Evolutionary conservation across 805 yeast species (phyloP).

Genomic region (Starmerella gropengiesseri): DNA sequence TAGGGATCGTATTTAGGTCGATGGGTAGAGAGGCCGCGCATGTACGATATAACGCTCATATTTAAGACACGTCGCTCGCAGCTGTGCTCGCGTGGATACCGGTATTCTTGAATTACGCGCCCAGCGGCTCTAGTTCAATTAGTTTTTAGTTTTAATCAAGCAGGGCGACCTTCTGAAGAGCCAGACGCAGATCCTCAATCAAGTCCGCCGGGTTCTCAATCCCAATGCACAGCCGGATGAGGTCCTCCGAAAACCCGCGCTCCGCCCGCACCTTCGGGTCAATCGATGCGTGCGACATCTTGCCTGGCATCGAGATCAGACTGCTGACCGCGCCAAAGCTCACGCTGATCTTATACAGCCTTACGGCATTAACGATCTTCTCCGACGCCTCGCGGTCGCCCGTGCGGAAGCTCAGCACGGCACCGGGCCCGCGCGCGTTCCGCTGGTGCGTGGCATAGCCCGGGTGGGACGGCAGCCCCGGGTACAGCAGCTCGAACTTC

Average conservation of each 20-base stretch:
- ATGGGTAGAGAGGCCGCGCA: too few relatives aligned
- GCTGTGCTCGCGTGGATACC: too few relatives aligned
- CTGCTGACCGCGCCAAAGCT: slow-evolving; percentile 93
- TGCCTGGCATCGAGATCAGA: slow-evolving; percentile 84
- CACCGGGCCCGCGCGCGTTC: slow-evolving; percentile 77
- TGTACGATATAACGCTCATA: too few relatives aligned
- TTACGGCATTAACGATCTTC: slow-evolving; percentile 61
- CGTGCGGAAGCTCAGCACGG: slow-evolving; percentile 80
- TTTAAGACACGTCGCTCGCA: too few relatives aligned
- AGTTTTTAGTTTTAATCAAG: slow-evolving; percentile 4
- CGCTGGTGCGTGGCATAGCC: slow-evolving; percentile 68
- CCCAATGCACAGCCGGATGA: slow-evolving; percentile 82
- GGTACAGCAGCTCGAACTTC: slow-evolving; percentile 62
- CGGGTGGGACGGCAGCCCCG: slow-evolving; percentile 74
- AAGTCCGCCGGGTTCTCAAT: slow-evolving; percentile 75
- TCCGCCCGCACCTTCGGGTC: slow-evolving; percentile 78
- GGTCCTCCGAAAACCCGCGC: slow-evolving; percentile 85
- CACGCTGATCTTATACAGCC: slow-evolving; percentile 78
- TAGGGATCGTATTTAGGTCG: too few relatives aligned
- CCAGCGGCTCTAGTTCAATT: too few relatives aligned
- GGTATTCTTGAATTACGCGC: too few relatives aligned
- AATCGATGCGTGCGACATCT: slow-evolving; percentile 95
- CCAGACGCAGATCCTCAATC: slow-evolving; percentile 64
- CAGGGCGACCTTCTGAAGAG: slow-evolving; percentile 53
- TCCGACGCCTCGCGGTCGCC: slow-evolving; percentile 58